phyloP scores from a whole-genome alignment of 345 rosid genomes.

The Firmiana major region DNA sequence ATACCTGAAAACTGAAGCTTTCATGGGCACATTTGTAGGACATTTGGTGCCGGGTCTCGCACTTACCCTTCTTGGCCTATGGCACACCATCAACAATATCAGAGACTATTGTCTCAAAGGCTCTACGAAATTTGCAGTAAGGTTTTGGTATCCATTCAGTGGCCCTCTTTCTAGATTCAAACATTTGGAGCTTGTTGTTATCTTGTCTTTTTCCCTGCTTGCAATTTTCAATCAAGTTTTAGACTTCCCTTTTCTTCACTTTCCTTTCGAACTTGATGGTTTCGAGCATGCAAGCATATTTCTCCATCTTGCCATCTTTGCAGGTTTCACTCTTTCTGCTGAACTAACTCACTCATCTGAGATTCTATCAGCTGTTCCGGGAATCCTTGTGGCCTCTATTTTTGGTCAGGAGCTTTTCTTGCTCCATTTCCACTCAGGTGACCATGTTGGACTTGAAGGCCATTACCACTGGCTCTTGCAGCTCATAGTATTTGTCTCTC shows the following conservation, averaged over 20 bases:
- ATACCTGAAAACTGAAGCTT: constrained; percentile 13
- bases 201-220: constrained; percentile 53
- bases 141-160: constrained; percentile 53
- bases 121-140: constrained; percentile 38
- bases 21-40: constrained; percentile 69
- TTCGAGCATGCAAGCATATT: constrained; percentile 87
- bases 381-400: constrained; percentile 60
- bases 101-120: constrained; percentile 60
- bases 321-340: constrained; percentile 58
- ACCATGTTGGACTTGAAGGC: constrained; percentile 83
- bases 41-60: constrained; percentile 72
- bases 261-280: constrained; percentile 53
- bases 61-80: constrained; percentile 65
- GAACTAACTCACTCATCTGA: constrained; percentile 48
- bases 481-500: constrained; percentile 60
- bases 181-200: constrained; percentile 52
- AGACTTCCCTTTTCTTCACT: constrained; percentile 48
- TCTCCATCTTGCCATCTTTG: constrained; percentile 71
- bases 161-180: constrained; percentile 37
- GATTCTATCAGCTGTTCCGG: constrained; percentile 43
- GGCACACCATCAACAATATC: constrained; percentile 71
- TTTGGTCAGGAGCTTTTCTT: constrained; percentile 82
- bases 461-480: constrained; percentile 90
- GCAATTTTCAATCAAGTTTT: constrained; percentile 54
- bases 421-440: constrained; percentile 82